Conservation (phyloP, 31 red algal genomes). For the Odonthalia washingtoniensis region DNA sequence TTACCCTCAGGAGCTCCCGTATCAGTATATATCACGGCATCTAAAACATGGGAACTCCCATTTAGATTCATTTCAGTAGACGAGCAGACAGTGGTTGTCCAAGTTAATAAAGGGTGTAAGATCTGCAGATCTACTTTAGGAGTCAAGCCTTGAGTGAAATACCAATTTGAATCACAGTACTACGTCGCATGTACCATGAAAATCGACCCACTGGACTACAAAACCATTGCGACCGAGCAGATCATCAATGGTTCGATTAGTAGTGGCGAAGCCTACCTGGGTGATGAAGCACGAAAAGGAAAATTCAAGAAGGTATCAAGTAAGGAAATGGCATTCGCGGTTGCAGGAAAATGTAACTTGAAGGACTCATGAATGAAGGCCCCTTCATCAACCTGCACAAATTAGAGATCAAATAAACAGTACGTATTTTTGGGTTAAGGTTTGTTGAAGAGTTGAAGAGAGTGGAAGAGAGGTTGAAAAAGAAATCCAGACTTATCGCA, state of each 20-base stretch:
- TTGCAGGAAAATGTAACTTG: background rate
- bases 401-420: no score
- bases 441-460: background rate
- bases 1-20: no score
- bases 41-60: background rate
- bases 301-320: background rate
- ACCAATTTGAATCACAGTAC: background rate
- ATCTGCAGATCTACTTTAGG: background rate
- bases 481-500: background rate
- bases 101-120: background rate
- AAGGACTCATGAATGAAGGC: background rate
- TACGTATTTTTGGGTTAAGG: background rate
- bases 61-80: constrained; percentile 26
- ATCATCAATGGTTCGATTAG: background rate
- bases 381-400: background rate
- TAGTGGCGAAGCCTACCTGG: background rate
- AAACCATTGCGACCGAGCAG: background rate
- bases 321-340: background rate
- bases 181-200: background rate
- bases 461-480: background rate
- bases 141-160: background rate
- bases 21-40: background rate
- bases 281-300: background rate
- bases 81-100: background rate
- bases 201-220: background rate